phyloP scores from a whole-genome alignment of 129 eudicot genomes.

The Cynara cardunculus region DNA sequence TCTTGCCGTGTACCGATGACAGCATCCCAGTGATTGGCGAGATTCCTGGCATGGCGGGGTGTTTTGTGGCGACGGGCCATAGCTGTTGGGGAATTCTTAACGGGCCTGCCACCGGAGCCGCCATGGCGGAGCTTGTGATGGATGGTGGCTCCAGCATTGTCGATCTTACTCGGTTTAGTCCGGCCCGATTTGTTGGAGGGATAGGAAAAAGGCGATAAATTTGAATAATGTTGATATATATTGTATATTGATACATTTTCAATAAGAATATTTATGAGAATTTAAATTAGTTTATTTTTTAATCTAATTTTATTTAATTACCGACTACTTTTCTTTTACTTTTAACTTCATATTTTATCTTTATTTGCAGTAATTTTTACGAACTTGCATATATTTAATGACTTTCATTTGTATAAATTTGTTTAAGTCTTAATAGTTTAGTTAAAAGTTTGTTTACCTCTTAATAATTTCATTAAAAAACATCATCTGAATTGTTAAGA shows the following conservation, averaged over 20 bases:
- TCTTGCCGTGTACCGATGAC: constrained; percentile 90
- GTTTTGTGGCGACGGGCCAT: constrained; percentile 92
- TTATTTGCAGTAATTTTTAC: too few species aligned
- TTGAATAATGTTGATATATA: neutral
- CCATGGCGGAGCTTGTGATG: constrained; percentile 83
- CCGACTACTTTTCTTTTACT: too few species aligned
- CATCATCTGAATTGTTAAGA: too few species aligned
- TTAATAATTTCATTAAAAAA: too few species aligned
- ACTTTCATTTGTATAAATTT: too few species aligned
- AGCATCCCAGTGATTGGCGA: constrained; percentile 79
- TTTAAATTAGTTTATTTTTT: too few species aligned
- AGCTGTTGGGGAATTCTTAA: constrained; percentile 95
- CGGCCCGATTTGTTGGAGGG: constrained; percentile 49
- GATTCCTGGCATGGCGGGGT: constrained; percentile 66
- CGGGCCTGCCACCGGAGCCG: constrained; percentile 95
- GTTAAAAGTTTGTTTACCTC: too few species aligned
- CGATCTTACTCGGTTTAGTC: constrained; percentile 61
- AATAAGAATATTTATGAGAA: too few species aligned
- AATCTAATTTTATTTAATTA: too few species aligned
- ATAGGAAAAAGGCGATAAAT: constrained; percentile 3
- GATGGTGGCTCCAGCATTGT: constrained; percentile 63
- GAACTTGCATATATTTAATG: too few species aligned
- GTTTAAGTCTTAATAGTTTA: too few species aligned
- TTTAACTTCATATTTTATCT: too few species aligned
- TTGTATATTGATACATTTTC: neutral